Evolutionary conservation across 2,329 filamentous ascomycete species (phyloP).

Genomic region (Epichloe gansuensis): DNA sequence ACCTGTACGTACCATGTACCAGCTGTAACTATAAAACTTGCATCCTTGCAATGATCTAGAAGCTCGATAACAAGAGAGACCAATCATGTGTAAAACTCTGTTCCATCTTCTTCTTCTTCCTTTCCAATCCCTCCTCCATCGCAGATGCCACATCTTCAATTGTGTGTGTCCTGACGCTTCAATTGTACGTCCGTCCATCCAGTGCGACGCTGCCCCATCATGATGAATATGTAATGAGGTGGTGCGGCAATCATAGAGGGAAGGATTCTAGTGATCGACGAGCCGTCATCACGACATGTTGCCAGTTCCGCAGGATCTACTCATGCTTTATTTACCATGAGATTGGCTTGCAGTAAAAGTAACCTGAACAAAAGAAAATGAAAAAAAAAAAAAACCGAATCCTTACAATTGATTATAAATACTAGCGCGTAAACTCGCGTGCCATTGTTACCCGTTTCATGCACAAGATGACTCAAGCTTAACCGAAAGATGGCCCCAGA

Average conservation of each 20-base stretch:
- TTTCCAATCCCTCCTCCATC: constrained; percentile 34
- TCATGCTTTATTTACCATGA: too few species aligned
- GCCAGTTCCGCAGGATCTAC: too few species aligned
- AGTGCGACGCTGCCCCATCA: too few species aligned
- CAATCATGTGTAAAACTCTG: neutral
- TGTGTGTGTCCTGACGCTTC: constrained; percentile 30
- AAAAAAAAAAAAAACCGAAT: neutral
- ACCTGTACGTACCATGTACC: neutral
- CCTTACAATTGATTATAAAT: neutral
- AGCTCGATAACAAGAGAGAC: too few species aligned
- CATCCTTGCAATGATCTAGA: too few species aligned
- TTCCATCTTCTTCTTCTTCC: constrained; percentile 28
- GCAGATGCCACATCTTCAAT: constrained; percentile 43
- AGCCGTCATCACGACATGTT: too few species aligned
- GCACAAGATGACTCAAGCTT: neutral
- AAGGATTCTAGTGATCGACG: too few species aligned
- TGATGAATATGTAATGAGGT: too few species aligned
- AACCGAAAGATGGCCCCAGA: neutral
- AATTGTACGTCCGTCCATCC: constrained; percentile 11
- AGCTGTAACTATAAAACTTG: neutral
- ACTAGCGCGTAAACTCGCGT: neutral
- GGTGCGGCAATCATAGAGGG: too few species aligned
- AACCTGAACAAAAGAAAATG: too few species aligned
- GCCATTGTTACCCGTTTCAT: neutral
- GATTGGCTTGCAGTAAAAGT: too few species aligned